Conservation (phyloP, 192 early-diverging fungal genomes). For the Coemansia sp. region DNA sequence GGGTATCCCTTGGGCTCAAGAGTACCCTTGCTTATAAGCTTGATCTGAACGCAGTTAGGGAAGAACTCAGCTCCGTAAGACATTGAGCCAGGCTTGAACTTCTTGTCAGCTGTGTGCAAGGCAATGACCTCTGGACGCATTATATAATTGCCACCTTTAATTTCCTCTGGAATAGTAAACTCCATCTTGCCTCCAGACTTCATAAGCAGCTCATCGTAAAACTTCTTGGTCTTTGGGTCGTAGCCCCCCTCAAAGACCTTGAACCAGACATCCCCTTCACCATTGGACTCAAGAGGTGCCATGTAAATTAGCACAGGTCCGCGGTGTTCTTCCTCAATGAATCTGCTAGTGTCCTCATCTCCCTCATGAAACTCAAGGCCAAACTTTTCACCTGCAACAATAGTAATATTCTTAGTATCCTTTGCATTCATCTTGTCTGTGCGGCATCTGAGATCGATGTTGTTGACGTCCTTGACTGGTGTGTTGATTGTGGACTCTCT, state of each 20-base stretch:
- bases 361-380: constrained; percentile 6
- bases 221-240: not conserved
- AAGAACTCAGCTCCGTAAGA: constrained; percentile 22
- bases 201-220: constrained; percentile 16
- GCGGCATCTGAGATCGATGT: not conserved
- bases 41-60: constrained; percentile 27
- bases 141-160: constrained; percentile 24
- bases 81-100: not conserved
- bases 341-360: not conserved
- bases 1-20: not conserved
- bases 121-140: constrained; percentile 28
- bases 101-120: constrained; percentile 11
- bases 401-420: not conserved
- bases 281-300: constrained; percentile 6
- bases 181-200: constrained; percentile 8
- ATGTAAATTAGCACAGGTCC: constrained; percentile 26
- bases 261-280: constrained; percentile 18
- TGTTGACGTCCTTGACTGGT: not conserved
- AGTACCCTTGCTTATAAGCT: not conserved
- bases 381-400: not conserved
- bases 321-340: constrained; percentile 11
- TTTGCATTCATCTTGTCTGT: constrained; percentile 1
- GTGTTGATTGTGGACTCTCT: constrained; percentile 3
- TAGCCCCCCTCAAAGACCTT: constrained; percentile 21
- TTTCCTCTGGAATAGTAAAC: constrained; percentile 21